Evolutionary conservation across 805 yeast species (phyloP), one percentile per base, ranked within the genome.

Genomic region (Sugiyamaella valdiviana): DNA sequence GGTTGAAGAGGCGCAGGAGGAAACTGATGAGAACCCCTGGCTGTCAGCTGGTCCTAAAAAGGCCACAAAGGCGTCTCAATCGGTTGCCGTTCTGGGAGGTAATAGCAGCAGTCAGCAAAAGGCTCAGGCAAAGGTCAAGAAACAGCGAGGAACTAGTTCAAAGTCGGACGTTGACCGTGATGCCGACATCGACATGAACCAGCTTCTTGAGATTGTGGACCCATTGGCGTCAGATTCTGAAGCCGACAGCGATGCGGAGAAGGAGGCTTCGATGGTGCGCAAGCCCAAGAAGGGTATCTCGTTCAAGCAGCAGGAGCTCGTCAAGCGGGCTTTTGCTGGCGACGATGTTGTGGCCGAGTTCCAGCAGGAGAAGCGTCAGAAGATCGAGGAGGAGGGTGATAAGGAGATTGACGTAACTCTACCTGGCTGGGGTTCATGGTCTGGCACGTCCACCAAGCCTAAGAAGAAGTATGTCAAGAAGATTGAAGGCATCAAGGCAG

Each of bases 371-470:
- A 93, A 91, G 69, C 70, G 73, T 49, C 74, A 78, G 56, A 77
- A 77, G 10, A 72, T 75, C 5, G 76, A 71, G 39, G 89, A 84
- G 42, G 97, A 91, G 65, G 97, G 80, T 50, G 97, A 91, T 66
- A 76, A 87, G 62, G 89, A 83, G 59, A 82, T 84, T 50, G 96
- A 90, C 63, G 69, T 84, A 42, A 83, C 95, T 0, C 68, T 90
- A 45, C 98, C 97, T 2, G 99, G 99, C 1, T 93, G 98, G 97
- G 98, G 98, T 42, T 85, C 84, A 39, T 93, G 99, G 99, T 85
- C 91, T 9, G 96, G 96, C 36, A 79, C 77, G 7, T 74, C 75
- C 17, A 63, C 68, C 63, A 53, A 67, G 60, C 70, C 64, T 51
- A 75, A 76, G 62, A 80, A 78, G 63, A 83, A 80, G 63, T 73